Base-by-base conservation (phyloP, 2,329 filamentous ascomycete genomes). In the Trichoderma afroharzianum region DNA sequence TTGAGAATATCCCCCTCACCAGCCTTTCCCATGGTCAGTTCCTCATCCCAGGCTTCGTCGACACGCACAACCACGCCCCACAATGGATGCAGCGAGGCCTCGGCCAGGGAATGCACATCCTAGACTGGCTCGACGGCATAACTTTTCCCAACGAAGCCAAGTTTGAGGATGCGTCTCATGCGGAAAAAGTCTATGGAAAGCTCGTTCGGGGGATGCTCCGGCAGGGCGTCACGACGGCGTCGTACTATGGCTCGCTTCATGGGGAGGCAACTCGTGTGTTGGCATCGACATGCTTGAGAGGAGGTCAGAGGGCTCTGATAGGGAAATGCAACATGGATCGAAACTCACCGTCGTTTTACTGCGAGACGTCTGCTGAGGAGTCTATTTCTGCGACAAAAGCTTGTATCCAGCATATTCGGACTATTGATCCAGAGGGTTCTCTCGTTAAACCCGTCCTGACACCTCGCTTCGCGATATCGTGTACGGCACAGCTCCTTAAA, bases 51-150 rank as follows among this genome's bases (percentile, higher is more conserved):
- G 88, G 88, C 57, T 87, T 90, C 75, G 81, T 92, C 68, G 90
- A 92, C 80, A 91, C 89, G 1, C 90, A 92, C 78, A 91, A 90
- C 72, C 90, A 92, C 76, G 90, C 90, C 0, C 90, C 90, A 50
- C 85, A 88, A 74, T 87, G 83, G 82, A 79, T 83, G 15, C 83
- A 84, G 78, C 80, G 84, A 28, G 84, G 86, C 32, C 79, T 86
- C 5, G 84, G 84, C 6, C 84, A 86, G 75, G 81, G 86, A 57
- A 80, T 86, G 78, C 83, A 87, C 72, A 86, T 88, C 72, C 81
- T 90, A 8, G 87, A 91, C 76, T 92, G 90, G 90, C 83, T 92
- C 1, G 83, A 88, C 39, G 78, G 86, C n/a, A 82, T 90, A 30
- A 92, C 90, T 0, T 92, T 91, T 74, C 88, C 87, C 2, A 85